phyloP scores from a whole-genome alignment of 2,329 filamentous ascomycete species.

The Aureobasidium sp. region DNA sequence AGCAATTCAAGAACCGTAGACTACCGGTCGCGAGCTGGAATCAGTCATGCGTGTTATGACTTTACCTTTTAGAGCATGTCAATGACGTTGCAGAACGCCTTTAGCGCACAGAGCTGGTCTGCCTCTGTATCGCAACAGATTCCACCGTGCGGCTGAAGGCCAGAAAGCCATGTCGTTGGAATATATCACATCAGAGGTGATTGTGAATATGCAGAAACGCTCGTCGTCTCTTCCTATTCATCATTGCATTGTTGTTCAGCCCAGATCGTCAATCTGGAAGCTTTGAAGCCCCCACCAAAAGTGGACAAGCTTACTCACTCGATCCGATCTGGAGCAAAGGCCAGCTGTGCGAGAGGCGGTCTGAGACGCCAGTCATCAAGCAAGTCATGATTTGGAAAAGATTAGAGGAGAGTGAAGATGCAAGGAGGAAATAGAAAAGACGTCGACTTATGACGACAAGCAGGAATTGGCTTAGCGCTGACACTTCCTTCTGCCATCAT shows the following conservation, averaged over 20 bases:
- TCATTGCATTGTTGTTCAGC: no score
- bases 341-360: background rate
- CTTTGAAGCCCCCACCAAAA: constrained; percentile 4
- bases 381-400: background rate
- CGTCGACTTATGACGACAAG: no score
- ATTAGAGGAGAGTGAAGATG: no score
- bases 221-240: no score
- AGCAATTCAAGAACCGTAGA: constrained; percentile 16
- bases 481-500: no score
- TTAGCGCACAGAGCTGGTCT: constrained; percentile 6
- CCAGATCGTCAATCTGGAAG: constrained; percentile 1
- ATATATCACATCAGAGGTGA: no score
- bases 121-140: background rate
- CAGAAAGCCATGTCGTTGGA: background rate
- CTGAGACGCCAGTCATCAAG: background rate
- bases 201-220: no score
- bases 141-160: no score
- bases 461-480: no score
- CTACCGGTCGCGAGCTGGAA: constrained; percentile 1
- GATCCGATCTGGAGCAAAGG: background rate
- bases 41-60: constrained; percentile 10
- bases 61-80: constrained; percentile 20
- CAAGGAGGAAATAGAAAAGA: no score
- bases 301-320: background rate
- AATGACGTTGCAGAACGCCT: constrained; percentile 17